phyloP scores from a whole-genome alignment of 106 monocot genomes.

The Apostasia ramifera region DNA sequence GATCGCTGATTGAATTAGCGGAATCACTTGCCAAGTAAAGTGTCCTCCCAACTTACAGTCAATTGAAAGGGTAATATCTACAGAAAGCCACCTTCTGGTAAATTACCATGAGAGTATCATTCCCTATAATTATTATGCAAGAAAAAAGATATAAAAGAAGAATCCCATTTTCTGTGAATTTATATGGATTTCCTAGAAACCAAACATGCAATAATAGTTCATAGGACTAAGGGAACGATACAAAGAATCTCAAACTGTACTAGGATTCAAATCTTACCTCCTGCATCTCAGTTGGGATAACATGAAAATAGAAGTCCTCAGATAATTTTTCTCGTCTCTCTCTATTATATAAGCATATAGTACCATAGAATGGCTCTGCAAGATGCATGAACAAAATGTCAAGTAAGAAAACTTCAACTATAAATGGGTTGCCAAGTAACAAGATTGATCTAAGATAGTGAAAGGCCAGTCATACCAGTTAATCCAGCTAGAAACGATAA shows the following conservation, averaged over 20 bases:
- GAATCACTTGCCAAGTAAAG: too few species aligned
- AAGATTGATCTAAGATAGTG: not conserved
- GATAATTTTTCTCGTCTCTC: slow-evolving; percentile 94
- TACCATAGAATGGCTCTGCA: slow-evolving; percentile 94
- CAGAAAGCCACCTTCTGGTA: not conserved
- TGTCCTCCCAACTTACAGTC: too few species aligned
- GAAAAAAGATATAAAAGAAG: not conserved
- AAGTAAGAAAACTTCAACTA: not conserved
- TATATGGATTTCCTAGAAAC: not conserved
- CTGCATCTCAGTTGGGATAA: slow-evolving; percentile 61
- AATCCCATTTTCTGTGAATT: not conserved
- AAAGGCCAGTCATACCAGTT: slow-evolving; percentile 34
- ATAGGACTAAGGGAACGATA: not conserved
- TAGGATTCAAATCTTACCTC: slow-evolving; percentile 49
- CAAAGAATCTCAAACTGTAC: not conserved
- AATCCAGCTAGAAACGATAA: slow-evolving; percentile 94
- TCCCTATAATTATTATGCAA: not conserved
- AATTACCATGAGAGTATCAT: not conserved
- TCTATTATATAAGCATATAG: slow-evolving; percentile 96
- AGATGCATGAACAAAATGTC: slow-evolving; percentile 6
- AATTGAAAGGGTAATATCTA: too few species aligned
- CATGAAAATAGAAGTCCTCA: slow-evolving; percentile 85
- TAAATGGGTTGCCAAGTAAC: not conserved
- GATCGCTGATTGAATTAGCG: too few species aligned
- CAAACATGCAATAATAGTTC: not conserved